Conservation (phyloP, 345 rosid genomes). For the Limnanthes douglasii region DNA sequence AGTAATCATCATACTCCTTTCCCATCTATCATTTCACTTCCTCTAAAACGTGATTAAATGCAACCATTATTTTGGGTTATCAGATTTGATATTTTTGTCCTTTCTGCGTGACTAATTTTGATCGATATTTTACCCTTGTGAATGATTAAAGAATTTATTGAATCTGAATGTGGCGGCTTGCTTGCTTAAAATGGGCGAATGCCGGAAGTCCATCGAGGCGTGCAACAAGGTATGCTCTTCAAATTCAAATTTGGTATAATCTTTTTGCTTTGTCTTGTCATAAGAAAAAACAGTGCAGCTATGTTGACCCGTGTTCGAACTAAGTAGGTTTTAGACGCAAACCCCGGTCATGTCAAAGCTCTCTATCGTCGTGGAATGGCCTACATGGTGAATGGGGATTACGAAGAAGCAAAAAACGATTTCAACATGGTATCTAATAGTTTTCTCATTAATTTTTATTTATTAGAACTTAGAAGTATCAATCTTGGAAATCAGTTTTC, state of each 20-base stretch:
- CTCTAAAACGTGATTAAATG: neutral
- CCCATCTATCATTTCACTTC: neutral
- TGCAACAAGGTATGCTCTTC: conserved; percentile 60
- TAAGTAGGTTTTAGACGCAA: conserved; percentile 72
- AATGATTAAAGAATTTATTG: conserved; percentile 42
- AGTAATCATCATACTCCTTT: conserved; percentile 8
- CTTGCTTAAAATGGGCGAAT: conserved; percentile 79
- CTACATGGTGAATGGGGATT: conserved; percentile 63
- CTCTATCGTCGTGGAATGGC: conserved; percentile 97
- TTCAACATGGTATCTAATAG: conserved; percentile 35
- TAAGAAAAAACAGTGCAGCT: neutral
- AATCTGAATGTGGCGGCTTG: conserved; percentile 87
- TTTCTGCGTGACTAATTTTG: neutral
- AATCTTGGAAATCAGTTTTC: neutral
- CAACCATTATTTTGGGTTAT: neutral
- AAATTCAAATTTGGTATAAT: neutral
- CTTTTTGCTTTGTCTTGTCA: neutral
- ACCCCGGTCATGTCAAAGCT: conserved; percentile 72
- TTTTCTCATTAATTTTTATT: neutral
- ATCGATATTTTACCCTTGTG: conserved; percentile 2
- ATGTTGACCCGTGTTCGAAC: conserved; percentile 1
- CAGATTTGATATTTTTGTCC: neutral
- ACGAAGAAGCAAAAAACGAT: conserved; percentile 69
- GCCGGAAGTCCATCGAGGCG: conserved; percentile 68
- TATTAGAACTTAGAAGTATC: no score